phyloP scores from a whole-genome alignment of 129 eudicot species.

The Flaveria brownii region DNA sequence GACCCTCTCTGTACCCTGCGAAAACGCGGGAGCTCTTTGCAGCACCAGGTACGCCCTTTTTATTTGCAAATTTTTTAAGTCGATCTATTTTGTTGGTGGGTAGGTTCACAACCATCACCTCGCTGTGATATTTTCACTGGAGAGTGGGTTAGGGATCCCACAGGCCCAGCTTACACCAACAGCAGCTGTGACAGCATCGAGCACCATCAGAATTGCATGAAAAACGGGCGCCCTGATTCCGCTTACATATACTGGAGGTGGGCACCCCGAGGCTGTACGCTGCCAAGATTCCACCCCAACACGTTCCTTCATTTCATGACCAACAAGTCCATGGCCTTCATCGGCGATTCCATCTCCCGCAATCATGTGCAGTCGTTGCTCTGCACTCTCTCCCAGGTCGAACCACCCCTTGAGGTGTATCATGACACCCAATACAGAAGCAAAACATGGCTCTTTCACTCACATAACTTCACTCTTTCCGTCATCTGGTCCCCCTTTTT shows the following conservation, averaged over 20 bases:
- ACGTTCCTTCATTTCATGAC: slow-evolving; percentile 63
- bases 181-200: slow-evolving; percentile 61
- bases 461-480: slow-evolving; percentile 56
- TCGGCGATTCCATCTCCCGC: slow-evolving; percentile 91
- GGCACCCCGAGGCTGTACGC: slow-evolving; percentile 61
- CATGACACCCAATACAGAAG: slow-evolving; percentile 63
- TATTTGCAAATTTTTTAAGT: no score
- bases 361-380: slow-evolving; percentile 85
- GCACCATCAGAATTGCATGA: slow-evolving; percentile 78
- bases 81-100: no score
- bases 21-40: no score
- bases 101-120: no score
- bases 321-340: slow-evolving; percentile 68
- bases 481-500: slow-evolving; percentile 82
- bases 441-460: slow-evolving; percentile 66
- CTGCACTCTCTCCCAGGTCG: slow-evolving; percentile 85
- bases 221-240: slow-evolving; percentile 80
- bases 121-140: no score
- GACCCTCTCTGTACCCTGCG: no score
- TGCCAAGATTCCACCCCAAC: slow-evolving; percentile 56
- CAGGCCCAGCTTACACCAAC: slow-evolving; percentile 71
- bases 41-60: no score
- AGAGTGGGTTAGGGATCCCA: no score
- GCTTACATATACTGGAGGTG: slow-evolving; percentile 78
- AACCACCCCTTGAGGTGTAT: slow-evolving; percentile 57